Base-by-base conservation (phyloP, 148 eudicot genomes). In the Chenopodium formosanum region DNA sequence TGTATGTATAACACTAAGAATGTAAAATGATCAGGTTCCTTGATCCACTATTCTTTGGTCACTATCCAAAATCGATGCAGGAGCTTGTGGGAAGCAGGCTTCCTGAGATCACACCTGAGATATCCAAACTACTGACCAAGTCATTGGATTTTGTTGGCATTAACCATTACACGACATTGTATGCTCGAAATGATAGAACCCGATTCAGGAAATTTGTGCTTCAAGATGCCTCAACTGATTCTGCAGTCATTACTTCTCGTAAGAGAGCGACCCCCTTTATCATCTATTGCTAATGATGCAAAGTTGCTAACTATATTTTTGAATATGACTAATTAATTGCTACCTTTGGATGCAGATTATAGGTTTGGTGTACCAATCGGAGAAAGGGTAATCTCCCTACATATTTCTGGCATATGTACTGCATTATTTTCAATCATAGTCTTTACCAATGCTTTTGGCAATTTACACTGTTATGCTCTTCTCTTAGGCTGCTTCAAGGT, bases 111-210 rank as follows among this genome's bases (percentile, higher is more conserved):
- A 79, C 85, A 52, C 88, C 87, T 2, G 76, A 88, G 82, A 79
- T 80, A 78, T 88, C 94, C 3, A 82, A 79, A 86, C 65, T 83
- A 58, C 82, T 96, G 22, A 62, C 70, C 40, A 92, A 94, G 11
- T 77, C 98, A 12, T 70, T 94, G 73, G 99, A 96, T 78, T 96
- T 90, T 73, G 81, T 96, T 74, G 99, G 99, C 62, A 90, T 96
- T 73, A 96, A 96, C 74, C 99, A 96, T 70, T 96, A 96, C 87
- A 96, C 99, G 0, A 81, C 98, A 29, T 78, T 96, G 74, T 96
- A 96, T 85, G 94, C 89, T 17, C 92, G 97, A 23, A 96, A 96
- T 64, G 99, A 96, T 72, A 89, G 93, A 86, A 88, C 80, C 2
- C 79, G 92, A 11, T 79, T 94, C 31, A 82, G 92, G 58, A 96